Percentiles rank a stretch among this genome's conserved stretches.
Evolutionary conservation across 2,329 filamentous ascomycete species (phyloP).

Genomic region (Botrytis sinoallii): DNA sequence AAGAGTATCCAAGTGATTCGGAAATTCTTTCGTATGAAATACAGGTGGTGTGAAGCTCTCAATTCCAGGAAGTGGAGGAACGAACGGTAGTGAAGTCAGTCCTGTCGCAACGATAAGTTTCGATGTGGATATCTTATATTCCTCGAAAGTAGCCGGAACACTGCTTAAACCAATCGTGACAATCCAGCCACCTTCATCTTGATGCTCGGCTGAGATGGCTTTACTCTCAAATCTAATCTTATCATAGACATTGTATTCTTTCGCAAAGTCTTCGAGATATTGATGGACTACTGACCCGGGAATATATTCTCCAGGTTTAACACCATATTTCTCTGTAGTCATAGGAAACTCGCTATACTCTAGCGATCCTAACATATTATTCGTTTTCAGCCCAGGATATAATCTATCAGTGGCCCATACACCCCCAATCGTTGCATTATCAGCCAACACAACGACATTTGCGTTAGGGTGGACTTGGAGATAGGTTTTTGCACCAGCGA

Average conservation of each 20-base stretch:
- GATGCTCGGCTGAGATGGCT: slow-evolving; percentile 47
- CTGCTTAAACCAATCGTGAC: slow-evolving; percentile 33
- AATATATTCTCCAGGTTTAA: slow-evolving; percentile 54
- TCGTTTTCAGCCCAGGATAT: slow-evolving; percentile 67
- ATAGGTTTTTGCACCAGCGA: slow-evolving; percentile 60
- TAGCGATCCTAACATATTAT: slow-evolving; percentile 71
- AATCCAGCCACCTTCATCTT: slow-evolving; percentile 44
- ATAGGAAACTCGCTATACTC: slow-evolving; percentile 75
- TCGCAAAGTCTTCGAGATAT: slow-evolving; percentile 56
- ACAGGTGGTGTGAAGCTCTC: slow-evolving; percentile 46
- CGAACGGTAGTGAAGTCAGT: slow-evolving; percentile 48
- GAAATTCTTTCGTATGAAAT: slow-evolving; percentile 51
- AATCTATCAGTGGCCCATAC: slow-evolving; percentile 66
- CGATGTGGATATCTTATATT: slow-evolving; percentile 38
- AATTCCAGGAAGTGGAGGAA: slow-evolving; percentile 48
- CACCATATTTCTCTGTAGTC: slow-evolving; percentile 50
- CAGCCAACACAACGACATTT: slow-evolving; percentile 57
- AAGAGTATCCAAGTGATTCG: slow-evolving; percentile 42
- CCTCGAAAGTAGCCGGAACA: slow-evolving; percentile 11
- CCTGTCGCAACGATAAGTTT: slow-evolving; percentile 56
- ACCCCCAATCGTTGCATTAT: slow-evolving; percentile 58
- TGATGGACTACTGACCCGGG: slow-evolving; percentile 53
- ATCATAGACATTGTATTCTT: slow-evolving; percentile 49
- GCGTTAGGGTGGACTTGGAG: slow-evolving; percentile 56
- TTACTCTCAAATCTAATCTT: slow-evolving; percentile 50